Evolutionary conservation across 2,329 filamentous ascomycete species (phyloP).

Genomic region (Colletotrichum coccodes): DNA sequence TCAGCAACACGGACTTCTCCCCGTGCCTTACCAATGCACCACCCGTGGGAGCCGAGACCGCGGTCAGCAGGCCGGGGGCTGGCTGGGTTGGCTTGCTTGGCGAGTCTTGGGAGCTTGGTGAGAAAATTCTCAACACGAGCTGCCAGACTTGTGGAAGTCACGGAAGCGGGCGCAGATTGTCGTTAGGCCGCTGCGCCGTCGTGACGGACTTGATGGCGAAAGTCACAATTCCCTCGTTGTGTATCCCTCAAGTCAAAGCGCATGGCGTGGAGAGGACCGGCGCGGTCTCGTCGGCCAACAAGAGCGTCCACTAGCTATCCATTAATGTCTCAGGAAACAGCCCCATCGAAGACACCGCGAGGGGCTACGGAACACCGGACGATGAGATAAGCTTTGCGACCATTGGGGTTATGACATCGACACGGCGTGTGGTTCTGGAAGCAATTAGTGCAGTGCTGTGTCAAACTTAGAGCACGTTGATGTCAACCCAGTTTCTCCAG

Average conservation of each 20-base stretch:
- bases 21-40: not conserved
- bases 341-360: not conserved
- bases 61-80: not conserved
- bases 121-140: not conserved
- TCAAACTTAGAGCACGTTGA: not conserved
- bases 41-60: not conserved
- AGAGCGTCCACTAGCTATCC: not conserved
- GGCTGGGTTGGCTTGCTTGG: not conserved
- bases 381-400: slow-evolving; percentile 19
- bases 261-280: not conserved
- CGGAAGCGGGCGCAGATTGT: not conserved
- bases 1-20: slow-evolving; percentile 1
- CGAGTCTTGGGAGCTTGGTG: not conserved
- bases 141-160: not conserved
- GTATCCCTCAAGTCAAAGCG: not conserved
- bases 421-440: slow-evolving; percentile 7
- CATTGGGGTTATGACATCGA: not conserved
- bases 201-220: not conserved
- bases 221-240: not conserved
- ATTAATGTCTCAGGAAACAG: not conserved
- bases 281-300: not conserved
- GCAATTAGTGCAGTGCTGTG: not conserved
- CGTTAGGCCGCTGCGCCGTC: not conserved
- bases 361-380: not conserved
- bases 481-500: not conserved